These are phyloP conservation scores for Candida berthetii DNA, from an alignment of 805 yeast genomes.

Conservation along the genomic window DNA sequence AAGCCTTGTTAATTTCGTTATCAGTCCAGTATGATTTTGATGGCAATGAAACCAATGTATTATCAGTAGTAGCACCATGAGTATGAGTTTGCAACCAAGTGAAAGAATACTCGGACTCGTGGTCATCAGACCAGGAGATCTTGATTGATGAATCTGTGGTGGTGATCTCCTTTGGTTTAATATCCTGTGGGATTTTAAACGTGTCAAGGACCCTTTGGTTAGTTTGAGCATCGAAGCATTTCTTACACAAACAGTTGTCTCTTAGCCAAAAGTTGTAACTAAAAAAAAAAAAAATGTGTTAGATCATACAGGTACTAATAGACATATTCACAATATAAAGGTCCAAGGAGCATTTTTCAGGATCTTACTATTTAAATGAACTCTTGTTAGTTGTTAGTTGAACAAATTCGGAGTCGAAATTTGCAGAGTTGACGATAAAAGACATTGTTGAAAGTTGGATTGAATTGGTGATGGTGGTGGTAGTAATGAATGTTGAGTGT, in stretches of 20 bases:
- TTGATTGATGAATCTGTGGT: not conserved
- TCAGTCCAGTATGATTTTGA: conserved; percentile 38
- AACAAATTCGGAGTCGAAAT: not conserved
- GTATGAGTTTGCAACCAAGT: conserved; percentile 18
- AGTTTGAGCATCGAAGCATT: conserved; percentile 48
- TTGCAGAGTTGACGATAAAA: not conserved
- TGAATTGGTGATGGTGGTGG: no score
- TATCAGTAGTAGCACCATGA: conserved; percentile 23
- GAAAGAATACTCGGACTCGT: conserved; percentile 4
- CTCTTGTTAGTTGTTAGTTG: not conserved
- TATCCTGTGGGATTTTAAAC: conserved; percentile 4
- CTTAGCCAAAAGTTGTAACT: conserved; percentile 54
- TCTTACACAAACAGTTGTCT: conserved; percentile 54
- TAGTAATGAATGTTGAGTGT: no score
- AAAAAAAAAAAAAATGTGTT: not conserved
- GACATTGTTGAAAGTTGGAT: no score
- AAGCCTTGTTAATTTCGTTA: conserved; percentile 20
- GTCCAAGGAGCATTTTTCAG: no score
- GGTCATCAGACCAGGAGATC: conserved; percentile 30
- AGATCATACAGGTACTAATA: no score
- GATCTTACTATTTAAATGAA: not conserved
- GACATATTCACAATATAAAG: no score
- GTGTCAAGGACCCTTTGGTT: conserved; percentile 32
- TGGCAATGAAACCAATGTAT: conserved; percentile 38
- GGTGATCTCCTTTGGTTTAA: conserved; percentile 4